Evolutionary conservation across 805 yeast genomes (phyloP), one percentile per base, ranked within the genome.

Genomic region (Komagataella mondaviorum): DNA sequence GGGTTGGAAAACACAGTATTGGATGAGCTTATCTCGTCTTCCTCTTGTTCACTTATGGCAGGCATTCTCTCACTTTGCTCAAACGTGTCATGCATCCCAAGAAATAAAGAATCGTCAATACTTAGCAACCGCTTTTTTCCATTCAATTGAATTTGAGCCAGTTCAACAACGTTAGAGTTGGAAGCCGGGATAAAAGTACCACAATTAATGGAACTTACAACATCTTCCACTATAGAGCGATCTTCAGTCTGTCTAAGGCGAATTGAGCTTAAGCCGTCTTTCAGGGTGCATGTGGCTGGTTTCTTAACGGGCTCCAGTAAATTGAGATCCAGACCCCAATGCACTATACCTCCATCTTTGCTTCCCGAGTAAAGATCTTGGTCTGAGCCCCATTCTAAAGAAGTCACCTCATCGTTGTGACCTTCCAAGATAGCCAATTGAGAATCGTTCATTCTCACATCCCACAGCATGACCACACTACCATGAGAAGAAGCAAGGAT

Each of bases 391-490:
- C 93, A 87, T 54, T 79, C 77, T 44, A 87, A 57, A 20, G 79
- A 66, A 6, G 80, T 76, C 14, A 87, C 69, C 39, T 64, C 63
- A 54, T 76, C 81, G 5, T 68, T 61, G 58, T 83, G 88, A 1
- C 86, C 87, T 2, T 66, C 60, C 44, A 84, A 66, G 45, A 68
- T 66, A 6, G 79, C 76, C 51, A 78, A 67, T 30, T 30, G 39
- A 2, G 81, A 80, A 16, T 72, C 73, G 45, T 69, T 65, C 57
- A 72, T 75, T 55, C 95, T 71, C 47, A 84, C 77, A 65, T 87
- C 95, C 95, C 95, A 87, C 36, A 87, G 68, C 56, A 81, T 70
- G 46, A 82, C 75, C 2, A 76, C 64, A 55, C 78, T 78, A 43
- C 68, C 63, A 56, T 81, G 85, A 6, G 81, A 78, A 2, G 88